These are phyloP conservation scores for Sisymbrium altissimum DNA, from an alignment of 345 rosid species.

Conservation along the genomic window DNA sequence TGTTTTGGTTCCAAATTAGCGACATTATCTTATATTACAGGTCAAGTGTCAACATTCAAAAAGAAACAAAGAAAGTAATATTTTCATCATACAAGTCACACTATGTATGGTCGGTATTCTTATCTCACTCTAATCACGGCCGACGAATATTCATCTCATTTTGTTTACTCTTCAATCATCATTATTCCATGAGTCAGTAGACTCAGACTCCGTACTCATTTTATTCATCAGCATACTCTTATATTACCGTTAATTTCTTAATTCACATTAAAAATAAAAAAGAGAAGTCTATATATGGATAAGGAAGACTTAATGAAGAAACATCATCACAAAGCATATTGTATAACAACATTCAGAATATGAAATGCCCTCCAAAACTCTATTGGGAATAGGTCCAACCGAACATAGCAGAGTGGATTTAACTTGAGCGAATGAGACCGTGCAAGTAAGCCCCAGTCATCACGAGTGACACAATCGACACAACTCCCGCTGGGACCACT, in stretches of 20 bases:
- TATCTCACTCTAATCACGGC: neutral
- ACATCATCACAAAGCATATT: slow-evolving; percentile 1
- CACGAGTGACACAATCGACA: slow-evolving; percentile 65
- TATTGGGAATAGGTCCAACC: neutral
- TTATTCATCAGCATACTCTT: no score
- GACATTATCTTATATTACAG: neutral
- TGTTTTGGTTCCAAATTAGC: no score
- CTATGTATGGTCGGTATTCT: neutral
- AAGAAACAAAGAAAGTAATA: neutral
- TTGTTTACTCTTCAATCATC: no score
- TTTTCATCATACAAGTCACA: neutral
- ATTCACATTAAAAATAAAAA: no score
- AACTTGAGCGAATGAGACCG: slow-evolving; percentile 56
- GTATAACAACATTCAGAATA: neutral
- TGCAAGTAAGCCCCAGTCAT: slow-evolving; percentile 87
- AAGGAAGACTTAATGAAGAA: neutral
- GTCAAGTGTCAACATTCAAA: neutral
- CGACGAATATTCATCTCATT: no score
- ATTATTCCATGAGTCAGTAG: no score
- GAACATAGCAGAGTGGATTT: neutral
- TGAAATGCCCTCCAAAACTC: neutral
- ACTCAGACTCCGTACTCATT: no score
- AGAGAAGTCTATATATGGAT: neutral
- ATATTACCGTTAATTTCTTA: no score
- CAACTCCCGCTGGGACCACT: slow-evolving; percentile 84